Conservation (phyloP, 2,329 filamentous ascomycete genomes). For the Calonectria leucothoes region DNA sequence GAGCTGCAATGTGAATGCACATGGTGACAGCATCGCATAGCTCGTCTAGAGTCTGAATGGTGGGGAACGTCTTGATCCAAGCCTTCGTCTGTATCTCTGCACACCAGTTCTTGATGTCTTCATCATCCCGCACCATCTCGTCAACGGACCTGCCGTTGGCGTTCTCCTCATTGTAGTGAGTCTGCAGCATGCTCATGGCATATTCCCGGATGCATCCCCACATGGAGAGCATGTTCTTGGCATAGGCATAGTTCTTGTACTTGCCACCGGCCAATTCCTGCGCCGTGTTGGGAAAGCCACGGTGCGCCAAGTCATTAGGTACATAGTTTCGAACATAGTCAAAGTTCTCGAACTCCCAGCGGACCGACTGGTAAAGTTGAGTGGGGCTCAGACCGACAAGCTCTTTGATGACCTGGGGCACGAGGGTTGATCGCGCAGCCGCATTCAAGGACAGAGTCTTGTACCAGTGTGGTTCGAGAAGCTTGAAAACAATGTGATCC, state of each 20-base stretch:
- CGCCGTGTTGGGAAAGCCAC: slow-evolving; percentile 54
- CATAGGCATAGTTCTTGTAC: slow-evolving; percentile 63
- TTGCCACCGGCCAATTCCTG: slow-evolving; percentile 46
- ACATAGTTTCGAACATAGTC: slow-evolving; percentile 58
- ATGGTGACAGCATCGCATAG: slow-evolving; percentile 60
- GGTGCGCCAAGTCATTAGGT: slow-evolving; percentile 55
- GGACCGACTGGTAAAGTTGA: slow-evolving; percentile 51
- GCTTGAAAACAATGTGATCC: slow-evolving; percentile 55
- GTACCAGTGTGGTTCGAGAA: slow-evolving; percentile 61
- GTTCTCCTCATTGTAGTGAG: slow-evolving; percentile 47
- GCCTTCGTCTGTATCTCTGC: slow-evolving; percentile 53
- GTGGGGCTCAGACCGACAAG: slow-evolving; percentile 54
- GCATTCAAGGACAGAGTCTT: slow-evolving; percentile 63
- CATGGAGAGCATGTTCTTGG: slow-evolving; percentile 56
- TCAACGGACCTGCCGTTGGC: slow-evolving; percentile 44
- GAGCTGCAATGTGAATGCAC: slow-evolving; percentile 63
- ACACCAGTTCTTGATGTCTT: slow-evolving; percentile 52
- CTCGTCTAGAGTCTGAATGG: slow-evolving; percentile 52
- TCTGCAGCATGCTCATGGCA: slow-evolving; percentile 51
- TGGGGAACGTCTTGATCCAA: slow-evolving; percentile 55
- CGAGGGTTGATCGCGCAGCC: slow-evolving; percentile 55
- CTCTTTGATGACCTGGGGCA: slow-evolving; percentile 56
- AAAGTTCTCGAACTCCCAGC: slow-evolving; percentile 55
- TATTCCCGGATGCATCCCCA: slow-evolving; percentile 57
- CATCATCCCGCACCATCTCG: slow-evolving; percentile 43